Percentiles rank a stretch among this genome's conserved stretches.
Evolutionary conservation across 768 basidiomycete genomes (phyloP).

Genomic region (Pleurotus pulmonarius): DNA sequence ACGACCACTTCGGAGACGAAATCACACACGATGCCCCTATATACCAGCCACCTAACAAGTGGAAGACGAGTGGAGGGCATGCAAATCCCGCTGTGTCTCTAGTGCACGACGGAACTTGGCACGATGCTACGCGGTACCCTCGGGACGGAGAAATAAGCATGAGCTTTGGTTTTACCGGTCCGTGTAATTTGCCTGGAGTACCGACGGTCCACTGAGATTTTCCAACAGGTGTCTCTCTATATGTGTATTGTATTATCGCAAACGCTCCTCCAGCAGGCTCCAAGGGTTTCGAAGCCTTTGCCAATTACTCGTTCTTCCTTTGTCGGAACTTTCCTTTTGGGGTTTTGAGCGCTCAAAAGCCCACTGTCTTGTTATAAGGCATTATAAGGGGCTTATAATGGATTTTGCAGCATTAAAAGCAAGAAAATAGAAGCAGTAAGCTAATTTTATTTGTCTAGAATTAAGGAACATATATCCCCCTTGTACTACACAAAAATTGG

Average conservation of each 20-base stretch:
- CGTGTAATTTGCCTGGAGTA: background rate
- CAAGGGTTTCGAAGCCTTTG: background rate
- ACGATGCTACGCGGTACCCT: background rate
- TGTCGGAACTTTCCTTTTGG: too few relatives aligned
- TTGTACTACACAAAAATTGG: too few relatives aligned
- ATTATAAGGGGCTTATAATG: too few relatives aligned
- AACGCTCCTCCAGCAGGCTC: background rate
- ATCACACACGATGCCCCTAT: background rate
- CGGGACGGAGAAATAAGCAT: background rate
- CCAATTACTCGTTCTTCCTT: background rate
- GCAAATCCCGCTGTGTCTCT: background rate
- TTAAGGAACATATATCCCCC: too few relatives aligned
- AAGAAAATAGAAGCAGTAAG: too few relatives aligned
- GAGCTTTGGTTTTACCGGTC: background rate
- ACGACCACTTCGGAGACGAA: background rate
- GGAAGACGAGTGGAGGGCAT: background rate
- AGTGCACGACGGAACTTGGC: background rate
- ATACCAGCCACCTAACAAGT: background rate
- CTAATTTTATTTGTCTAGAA: too few relatives aligned
- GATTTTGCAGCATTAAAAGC: too few relatives aligned
- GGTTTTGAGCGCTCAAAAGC: too few relatives aligned
- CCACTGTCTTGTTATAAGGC: too few relatives aligned
- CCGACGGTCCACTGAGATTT: too few relatives aligned
- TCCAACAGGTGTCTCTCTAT: background rate
- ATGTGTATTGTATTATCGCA: constrained; percentile 1